A percentile compares a stretch with the other conserved stretches of the same genome.
phyloP scores from a whole-genome alignment of 495 filamentous ascomycete genomes.

The Opeltia flavorubescens region DNA sequence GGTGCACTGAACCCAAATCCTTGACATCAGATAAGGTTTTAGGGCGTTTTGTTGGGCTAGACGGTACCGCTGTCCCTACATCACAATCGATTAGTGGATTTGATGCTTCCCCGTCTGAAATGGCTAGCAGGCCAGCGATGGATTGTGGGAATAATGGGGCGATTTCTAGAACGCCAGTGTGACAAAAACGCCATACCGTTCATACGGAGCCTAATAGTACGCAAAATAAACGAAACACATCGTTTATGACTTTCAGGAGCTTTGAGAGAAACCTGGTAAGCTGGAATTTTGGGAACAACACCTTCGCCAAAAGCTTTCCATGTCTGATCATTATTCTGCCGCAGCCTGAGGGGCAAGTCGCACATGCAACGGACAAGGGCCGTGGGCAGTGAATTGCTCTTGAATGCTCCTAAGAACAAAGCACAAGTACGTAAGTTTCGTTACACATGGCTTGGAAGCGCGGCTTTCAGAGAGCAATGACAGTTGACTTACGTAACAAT shows the following conservation, averaged over 20 bases:
- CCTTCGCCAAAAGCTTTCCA: conserved; percentile 43
- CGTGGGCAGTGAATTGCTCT: conserved; percentile 51
- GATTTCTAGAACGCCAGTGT: not conserved
- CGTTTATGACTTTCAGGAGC: conserved; percentile 61
- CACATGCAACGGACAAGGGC: conserved; percentile 76
- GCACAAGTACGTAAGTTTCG: not conserved
- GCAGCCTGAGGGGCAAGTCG: conserved; percentile 47
- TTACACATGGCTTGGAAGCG: not conserved
- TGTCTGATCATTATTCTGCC: conserved; percentile 42
- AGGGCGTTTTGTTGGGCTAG: not conserved
- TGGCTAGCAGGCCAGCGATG: not conserved
- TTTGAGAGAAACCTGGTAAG: conserved; percentile 56
- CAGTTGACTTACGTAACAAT: conserved; percentile 52
- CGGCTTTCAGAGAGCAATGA: not conserved
- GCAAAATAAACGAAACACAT: conserved; percentile 64
- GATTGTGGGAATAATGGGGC: not conserved
- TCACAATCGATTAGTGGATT: not conserved
- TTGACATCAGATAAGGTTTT: conserved; percentile 1
- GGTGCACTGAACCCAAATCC: not conserved
- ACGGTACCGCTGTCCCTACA: not conserved
- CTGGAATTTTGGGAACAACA: conserved; percentile 47
- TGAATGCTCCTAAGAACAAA: conserved; percentile 45
- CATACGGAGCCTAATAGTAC: conserved; percentile 38
- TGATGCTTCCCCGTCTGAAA: not conserved
- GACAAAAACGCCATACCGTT: not conserved